These are phyloP conservation scores for Graphilbum ipis-grandicollis DNA, from an alignment of 2,329 filamentous ascomycete species.

Conservation along the genomic window DNA sequence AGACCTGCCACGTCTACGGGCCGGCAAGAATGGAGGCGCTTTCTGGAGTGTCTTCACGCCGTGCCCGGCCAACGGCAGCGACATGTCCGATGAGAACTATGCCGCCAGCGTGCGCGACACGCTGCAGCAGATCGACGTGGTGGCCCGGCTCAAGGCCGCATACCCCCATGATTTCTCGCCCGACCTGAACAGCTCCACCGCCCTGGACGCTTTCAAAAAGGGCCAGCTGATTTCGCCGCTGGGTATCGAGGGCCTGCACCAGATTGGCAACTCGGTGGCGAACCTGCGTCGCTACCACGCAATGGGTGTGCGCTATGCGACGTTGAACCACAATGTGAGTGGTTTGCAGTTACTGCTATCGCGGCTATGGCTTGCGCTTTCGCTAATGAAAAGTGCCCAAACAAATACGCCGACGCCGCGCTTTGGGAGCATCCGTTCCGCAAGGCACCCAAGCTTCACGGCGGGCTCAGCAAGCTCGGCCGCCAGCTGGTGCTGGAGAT, in stretches of 20 bases:
- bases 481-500: slow-evolving; percentile 62
- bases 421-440: slow-evolving; percentile 35
- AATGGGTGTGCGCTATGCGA: slow-evolving; percentile 73
- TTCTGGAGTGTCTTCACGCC: slow-evolving; percentile 82
- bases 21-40: slow-evolving; percentile 62
- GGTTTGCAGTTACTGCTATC: too few species aligned
- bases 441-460: slow-evolving; percentile 41
- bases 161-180: slow-evolving; percentile 58
- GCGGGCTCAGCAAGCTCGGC: slow-evolving; percentile 57
- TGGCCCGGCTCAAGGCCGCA: slow-evolving; percentile 40
- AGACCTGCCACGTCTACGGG: slow-evolving; percentile 57
- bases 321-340: slow-evolving; percentile 62
- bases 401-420: slow-evolving; percentile 74
- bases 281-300: slow-evolving; percentile 60
- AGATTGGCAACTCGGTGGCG: slow-evolving; percentile 71
- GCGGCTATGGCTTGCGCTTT: too few species aligned
- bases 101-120: slow-evolving; percentile 25
- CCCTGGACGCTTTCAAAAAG: slow-evolving; percentile 37
- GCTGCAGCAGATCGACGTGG: slow-evolving; percentile 58
- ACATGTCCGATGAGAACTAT: slow-evolving; percentile 61
- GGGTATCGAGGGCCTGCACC: slow-evolving; percentile 77
- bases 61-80: slow-evolving; percentile 54
- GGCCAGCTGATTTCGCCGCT: slow-evolving; percentile 59
- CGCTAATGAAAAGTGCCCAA: slow-evolving; percentile 45
- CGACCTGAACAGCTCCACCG: slow-evolving; percentile 38